These are phyloP conservation scores for Malassezia psittaci DNA, from an alignment of 1,284 basidiomycete species.

Conservation along the genomic window DNA sequence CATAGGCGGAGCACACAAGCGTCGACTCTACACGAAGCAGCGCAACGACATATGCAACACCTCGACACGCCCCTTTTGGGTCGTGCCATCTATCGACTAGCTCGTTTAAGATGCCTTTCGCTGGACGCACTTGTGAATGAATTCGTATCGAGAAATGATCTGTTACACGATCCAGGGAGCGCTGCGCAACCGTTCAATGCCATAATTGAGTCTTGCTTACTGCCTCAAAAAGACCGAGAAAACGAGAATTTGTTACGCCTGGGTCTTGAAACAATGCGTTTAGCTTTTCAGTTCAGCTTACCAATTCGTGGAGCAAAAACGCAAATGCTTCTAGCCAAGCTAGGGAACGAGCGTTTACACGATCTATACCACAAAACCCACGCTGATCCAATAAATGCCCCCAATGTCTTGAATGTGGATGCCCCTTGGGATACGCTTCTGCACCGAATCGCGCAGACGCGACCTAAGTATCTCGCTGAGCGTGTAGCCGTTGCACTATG, in stretches of 20 bases:
- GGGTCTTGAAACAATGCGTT: too few species aligned
- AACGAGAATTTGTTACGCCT: not conserved
- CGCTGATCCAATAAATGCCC: too few species aligned
- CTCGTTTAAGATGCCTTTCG: not conserved
- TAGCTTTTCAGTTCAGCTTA: not conserved
- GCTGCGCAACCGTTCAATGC: slow-evolving; percentile 11
- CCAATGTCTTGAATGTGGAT: too few species aligned
- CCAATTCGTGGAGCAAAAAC: slow-evolving; percentile 3
- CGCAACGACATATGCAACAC: not conserved
- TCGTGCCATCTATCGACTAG: slow-evolving; percentile 12
- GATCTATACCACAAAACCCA: too few species aligned
- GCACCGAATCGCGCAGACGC: not conserved
- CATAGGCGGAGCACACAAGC: not conserved
- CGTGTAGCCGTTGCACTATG: slow-evolving; percentile 10
- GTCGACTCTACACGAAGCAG: not conserved
- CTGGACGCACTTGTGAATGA: not conserved
- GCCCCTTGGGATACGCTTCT: not conserved
- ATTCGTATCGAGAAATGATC: not conserved
- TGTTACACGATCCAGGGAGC: not conserved
- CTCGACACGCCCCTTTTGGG: slow-evolving; percentile 11
- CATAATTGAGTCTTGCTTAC: not conserved
- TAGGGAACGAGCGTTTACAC: not conserved
- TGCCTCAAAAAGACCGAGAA: not conserved
- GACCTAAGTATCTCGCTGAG: slow-evolving; percentile 4
- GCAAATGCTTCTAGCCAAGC: not conserved